These are phyloP conservation scores for Ogataea polymorpha DNA, from an alignment of 805 yeast genomes.

Conservation along the genomic window DNA sequence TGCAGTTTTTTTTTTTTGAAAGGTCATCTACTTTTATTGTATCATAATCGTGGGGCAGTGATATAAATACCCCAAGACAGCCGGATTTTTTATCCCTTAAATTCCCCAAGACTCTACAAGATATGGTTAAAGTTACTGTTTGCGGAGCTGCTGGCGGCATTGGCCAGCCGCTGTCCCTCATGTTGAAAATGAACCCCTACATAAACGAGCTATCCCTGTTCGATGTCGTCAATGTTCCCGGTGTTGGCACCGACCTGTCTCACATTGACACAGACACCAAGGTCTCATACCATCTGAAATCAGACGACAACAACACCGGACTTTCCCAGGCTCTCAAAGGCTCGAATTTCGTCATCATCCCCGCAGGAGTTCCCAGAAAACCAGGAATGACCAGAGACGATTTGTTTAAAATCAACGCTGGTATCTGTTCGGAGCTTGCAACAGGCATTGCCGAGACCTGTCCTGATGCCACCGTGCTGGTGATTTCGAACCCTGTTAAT, in stretches of 20 bases:
- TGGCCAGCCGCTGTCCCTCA: constrained; percentile 86
- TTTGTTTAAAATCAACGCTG: constrained; percentile 56
- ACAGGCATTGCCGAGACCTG: constrained; percentile 46
- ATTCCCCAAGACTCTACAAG: background rate
- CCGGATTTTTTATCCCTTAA: background rate
- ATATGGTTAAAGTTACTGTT: constrained; percentile 49
- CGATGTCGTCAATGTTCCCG: constrained; percentile 82
- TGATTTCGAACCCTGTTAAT: constrained; percentile 60
- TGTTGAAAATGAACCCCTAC: constrained; percentile 66
- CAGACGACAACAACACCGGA: constrained; percentile 26
- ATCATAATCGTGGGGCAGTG: constrained; percentile 7
- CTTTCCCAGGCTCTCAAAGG: constrained; percentile 42
- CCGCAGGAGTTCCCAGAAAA: constrained; percentile 63
- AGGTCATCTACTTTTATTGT: constrained; percentile 8
- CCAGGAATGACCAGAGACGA: constrained; percentile 68
- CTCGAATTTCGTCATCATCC: constrained; percentile 49
- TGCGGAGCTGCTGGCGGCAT: constrained; percentile 93
- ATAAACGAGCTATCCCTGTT: constrained; percentile 68
- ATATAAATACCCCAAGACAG: constrained; percentile 5
- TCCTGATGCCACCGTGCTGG: constrained; percentile 52
- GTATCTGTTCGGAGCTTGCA: constrained; percentile 49
- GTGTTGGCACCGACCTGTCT: constrained; percentile 84
- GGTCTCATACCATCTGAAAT: constrained; percentile 42
- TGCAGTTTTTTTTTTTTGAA: constrained; percentile 2
- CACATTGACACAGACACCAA: constrained; percentile 61